Conservation (phyloP, 2,329 filamentous ascomycete species). For the Fusarium staphyleae region DNA sequence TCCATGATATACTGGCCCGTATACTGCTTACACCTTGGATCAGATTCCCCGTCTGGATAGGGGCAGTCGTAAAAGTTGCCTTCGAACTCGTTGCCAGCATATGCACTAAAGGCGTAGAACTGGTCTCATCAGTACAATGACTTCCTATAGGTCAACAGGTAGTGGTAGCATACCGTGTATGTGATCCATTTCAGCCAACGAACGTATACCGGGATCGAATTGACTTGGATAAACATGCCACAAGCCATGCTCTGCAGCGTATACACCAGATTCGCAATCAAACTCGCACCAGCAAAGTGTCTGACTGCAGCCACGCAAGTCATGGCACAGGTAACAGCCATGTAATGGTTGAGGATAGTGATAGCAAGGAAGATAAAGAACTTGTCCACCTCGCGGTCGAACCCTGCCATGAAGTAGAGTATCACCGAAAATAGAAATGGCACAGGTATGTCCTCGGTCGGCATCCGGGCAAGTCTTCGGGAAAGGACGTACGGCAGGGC, state of each 20-base stretch:
- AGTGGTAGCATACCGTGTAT: conserved; percentile 56
- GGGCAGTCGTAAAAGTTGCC: conserved; percentile 78
- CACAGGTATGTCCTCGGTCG: conserved; percentile 76
- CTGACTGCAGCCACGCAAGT: conserved; percentile 70
- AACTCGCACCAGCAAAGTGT: conserved; percentile 72
- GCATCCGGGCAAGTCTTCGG: conserved; percentile 70
- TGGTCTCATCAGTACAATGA: conserved; percentile 40
- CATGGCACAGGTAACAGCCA: conserved; percentile 74
- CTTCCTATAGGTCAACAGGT: not conserved
- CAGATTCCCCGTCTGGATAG: conserved; percentile 62
- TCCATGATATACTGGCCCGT: conserved; percentile 73
- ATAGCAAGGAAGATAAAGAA: conserved; percentile 78
- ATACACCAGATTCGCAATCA: conserved; percentile 76
- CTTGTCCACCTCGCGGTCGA: conserved; percentile 66
- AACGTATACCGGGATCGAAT: conserved; percentile 78
- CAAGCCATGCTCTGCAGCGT: conserved; percentile 78
- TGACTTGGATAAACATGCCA: conserved; percentile 77
- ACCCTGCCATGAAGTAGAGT: conserved; percentile 81
- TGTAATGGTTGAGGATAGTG: conserved; percentile 74
- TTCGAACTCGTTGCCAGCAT: conserved; percentile 76
- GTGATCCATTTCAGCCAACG: conserved; percentile 76
- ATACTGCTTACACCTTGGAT: conserved; percentile 73
- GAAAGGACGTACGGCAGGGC: conserved; percentile 75
- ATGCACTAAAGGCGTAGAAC: conserved; percentile 76
- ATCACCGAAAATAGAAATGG: conserved; percentile 74